Evolutionary conservation across 306 rosid species (phyloP).

Genomic region (Sesbania bispinosa): DNA sequence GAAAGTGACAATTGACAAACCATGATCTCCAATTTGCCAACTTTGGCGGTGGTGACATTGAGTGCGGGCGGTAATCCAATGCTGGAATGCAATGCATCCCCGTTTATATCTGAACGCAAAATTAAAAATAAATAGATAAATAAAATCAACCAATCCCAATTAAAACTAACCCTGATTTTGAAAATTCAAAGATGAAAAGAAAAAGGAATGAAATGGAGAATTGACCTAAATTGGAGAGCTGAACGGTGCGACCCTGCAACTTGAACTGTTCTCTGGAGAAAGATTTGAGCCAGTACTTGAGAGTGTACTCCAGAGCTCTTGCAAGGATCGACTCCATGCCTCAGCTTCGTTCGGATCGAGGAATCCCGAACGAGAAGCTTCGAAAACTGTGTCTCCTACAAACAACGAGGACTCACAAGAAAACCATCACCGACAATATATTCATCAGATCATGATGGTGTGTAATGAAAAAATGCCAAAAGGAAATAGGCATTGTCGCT

Average conservation of each 20-base stretch:
- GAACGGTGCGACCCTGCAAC: conserved; percentile 84
- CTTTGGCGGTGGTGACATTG: conserved; percentile 74
- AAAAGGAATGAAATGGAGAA: neutral
- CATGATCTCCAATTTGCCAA: conserved; percentile 79
- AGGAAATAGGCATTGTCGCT: neutral
- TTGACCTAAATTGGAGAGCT: conserved; percentile 79
- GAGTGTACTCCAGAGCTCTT: conserved; percentile 83
- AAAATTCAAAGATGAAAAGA: neutral
- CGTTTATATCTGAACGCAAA: conserved; percentile 60
- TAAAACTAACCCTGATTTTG: neutral
- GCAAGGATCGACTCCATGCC: conserved; percentile 87
- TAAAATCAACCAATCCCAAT: conserved; percentile 12
- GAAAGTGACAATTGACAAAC: conserved; percentile 39
- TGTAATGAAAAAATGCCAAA: neutral
- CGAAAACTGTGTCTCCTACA: neutral
- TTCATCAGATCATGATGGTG: neutral
- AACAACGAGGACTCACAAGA: neutral
- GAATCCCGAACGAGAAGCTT: conserved; percentile 14
- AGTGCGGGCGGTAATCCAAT: conserved; percentile 88
- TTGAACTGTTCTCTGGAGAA: conserved; percentile 94
- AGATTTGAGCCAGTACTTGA: conserved; percentile 92
- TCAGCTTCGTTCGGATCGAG: neutral
- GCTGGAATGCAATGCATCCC: conserved; percentile 93
- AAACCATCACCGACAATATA: neutral
- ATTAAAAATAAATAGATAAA: neutral